Evolutionary conservation across 441 rosid genomes (phyloP).

Genomic region (Euphorbia schlechtendalii): DNA sequence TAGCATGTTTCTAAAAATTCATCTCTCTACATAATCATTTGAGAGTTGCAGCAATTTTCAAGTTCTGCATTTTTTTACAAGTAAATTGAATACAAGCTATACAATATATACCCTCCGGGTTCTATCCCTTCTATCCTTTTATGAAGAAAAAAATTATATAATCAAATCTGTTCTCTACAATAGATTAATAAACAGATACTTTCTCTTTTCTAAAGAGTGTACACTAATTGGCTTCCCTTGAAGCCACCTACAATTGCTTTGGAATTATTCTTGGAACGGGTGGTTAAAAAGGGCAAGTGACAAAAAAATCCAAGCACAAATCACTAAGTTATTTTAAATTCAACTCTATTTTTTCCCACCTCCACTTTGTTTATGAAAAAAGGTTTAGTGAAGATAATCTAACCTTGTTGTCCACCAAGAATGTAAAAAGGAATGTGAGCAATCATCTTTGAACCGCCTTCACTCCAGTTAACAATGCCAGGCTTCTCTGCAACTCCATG

Average conservation of each 20-base stretch:
- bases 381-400: slow-evolving; percentile 11
- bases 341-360: too few relatives aligned
- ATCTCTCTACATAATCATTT: too few relatives aligned
- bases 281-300: not conserved
- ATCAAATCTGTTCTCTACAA: too few relatives aligned
- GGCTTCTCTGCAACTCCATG: slow-evolving; percentile 39
- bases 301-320: not conserved
- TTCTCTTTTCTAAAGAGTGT: too few relatives aligned
- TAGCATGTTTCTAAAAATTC: too few relatives aligned
- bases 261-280: not conserved
- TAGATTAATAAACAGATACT: too few relatives aligned
- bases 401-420: slow-evolving; percentile 80
- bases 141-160: too few relatives aligned
- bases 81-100: too few relatives aligned
- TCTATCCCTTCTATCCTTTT: too few relatives aligned
- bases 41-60: too few relatives aligned
- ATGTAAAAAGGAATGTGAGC: slow-evolving; percentile 82
- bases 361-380: not conserved
- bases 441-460: slow-evolving; percentile 59
- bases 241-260: not conserved
- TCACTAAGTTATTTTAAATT: not conserved
- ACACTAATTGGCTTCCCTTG: not conserved
- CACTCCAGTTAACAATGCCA: slow-evolving; percentile 78
- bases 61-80: too few relatives aligned
- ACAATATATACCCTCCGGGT: too few relatives aligned